Evolutionary conservation across 164 flowering plant species (phyloP).

Genomic region (Cinnamomum chago): DNA sequence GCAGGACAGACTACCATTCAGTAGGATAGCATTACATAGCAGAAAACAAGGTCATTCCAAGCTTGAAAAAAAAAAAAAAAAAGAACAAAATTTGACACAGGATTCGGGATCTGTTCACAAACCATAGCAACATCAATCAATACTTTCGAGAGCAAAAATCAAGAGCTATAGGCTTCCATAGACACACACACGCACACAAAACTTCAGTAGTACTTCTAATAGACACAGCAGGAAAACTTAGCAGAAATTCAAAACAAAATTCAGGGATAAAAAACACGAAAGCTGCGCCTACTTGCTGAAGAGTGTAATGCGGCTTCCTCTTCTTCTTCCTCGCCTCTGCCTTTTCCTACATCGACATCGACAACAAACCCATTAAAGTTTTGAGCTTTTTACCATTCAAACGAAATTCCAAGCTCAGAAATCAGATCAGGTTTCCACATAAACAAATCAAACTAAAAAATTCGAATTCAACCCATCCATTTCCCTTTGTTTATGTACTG

Average conservation of each 20-base stretch:
- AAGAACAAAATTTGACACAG: not conserved
- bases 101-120: not conserved
- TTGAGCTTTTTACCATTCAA: not conserved
- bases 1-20: too few relatives aligned
- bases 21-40: too few relatives aligned
- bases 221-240: not conserved
- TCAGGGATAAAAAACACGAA: not conserved
- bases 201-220: not conserved
- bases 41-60: not conserved
- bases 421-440: not conserved
- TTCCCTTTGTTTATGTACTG: not conserved
- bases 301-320: slow-evolving; percentile 75
- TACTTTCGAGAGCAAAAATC: not conserved
- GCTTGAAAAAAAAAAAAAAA: not conserved
- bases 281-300: slow-evolving; percentile 55
- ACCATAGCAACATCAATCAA: not conserved
- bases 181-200: too few relatives aligned
- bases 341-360: slow-evolving; percentile 49
- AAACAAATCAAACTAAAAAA: not conserved
- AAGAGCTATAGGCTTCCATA: not conserved
- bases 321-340: slow-evolving; percentile 84
- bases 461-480: too few relatives aligned
- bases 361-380: not conserved
- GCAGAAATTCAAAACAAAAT: not conserved
- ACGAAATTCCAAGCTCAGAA: not conserved